A percentile compares a stretch with the other conserved stretches of the same genome.
Conservation (phyloP, 164 flowering plant genomes). For the Nymphaea thermarum region DNA sequence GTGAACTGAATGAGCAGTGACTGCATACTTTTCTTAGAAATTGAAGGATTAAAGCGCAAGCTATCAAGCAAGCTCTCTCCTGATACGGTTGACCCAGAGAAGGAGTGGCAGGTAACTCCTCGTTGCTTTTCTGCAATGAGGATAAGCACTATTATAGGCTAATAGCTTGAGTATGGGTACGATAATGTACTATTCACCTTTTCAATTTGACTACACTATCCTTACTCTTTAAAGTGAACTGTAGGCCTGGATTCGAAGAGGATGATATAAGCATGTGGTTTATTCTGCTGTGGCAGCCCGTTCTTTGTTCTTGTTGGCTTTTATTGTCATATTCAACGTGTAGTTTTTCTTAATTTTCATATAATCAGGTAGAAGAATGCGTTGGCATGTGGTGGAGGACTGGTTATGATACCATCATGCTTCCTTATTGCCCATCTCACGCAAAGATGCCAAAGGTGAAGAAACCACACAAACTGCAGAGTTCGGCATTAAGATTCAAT, state of each 20-base stretch:
- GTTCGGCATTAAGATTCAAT: neutral
- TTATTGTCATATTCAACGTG: neutral
- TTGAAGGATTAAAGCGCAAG: slow-evolving; percentile 58
- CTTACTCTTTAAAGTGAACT: no score
- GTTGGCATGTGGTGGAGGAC: slow-evolving; percentile 85
- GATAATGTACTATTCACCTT: no score
- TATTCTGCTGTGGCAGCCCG: no score
- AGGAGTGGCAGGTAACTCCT: slow-evolving; percentile 55
- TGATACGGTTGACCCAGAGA: slow-evolving; percentile 15
- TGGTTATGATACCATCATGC: slow-evolving; percentile 49
- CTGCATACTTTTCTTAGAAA: slow-evolving; percentile 22
- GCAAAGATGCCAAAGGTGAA: slow-evolving; percentile 45
- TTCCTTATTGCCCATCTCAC: slow-evolving; percentile 49
- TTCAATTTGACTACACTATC: no score
- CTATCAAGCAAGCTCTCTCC: slow-evolving; percentile 48
- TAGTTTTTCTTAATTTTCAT: neutral
- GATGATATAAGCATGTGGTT: neutral
- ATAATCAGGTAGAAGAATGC: slow-evolving; percentile 60
- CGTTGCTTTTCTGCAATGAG: no score
- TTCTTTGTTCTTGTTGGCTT: no score
- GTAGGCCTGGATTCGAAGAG: neutral
- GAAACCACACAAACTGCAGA: neutral
- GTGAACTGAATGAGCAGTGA: slow-evolving; percentile 3
- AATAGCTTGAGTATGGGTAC: no score
- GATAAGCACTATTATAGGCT: no score